Conservation (phyloP, 352 stramenopile genomes). For the Phytophthora pseudosyringae region DNA sequence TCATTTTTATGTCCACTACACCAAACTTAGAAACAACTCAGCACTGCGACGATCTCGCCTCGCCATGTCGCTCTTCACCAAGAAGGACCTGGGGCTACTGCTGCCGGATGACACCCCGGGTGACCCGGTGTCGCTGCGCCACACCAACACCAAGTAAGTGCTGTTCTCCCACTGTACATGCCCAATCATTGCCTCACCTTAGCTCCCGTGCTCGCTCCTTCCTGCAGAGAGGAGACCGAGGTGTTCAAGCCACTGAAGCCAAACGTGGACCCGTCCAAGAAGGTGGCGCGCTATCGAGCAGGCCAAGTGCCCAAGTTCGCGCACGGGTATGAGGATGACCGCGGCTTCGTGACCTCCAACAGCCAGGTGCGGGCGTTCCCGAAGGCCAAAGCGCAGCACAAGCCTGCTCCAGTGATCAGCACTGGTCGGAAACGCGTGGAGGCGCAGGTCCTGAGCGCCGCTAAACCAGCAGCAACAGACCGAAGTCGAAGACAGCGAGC, state of each 20-base stretch:
- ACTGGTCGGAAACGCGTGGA: constrained; percentile 59
- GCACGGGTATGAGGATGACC: constrained; percentile 75
- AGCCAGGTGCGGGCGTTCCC: constrained; percentile 58
- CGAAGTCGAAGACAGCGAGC: constrained; percentile 7
- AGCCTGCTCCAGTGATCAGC: constrained; percentile 24
- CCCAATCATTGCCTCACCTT: not conserved
- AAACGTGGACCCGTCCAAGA: constrained; percentile 81
- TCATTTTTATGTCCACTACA: not conserved
- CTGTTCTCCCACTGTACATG: not conserved
- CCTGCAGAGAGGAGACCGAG: constrained; percentile 67
- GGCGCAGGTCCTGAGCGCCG: constrained; percentile 53
- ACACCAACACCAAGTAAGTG: constrained; percentile 73
- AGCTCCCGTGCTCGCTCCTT: constrained; percentile 1
- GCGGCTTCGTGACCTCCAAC: constrained; percentile 76
- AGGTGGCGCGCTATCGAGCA: constrained; percentile 84
- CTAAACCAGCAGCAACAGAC: constrained; percentile 21
- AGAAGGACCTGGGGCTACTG: constrained; percentile 85
- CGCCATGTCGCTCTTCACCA: constrained; percentile 85
- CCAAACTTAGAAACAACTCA: not conserved
- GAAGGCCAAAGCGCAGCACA: constrained; percentile 32
- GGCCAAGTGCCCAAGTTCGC: constrained; percentile 84
- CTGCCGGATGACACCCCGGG: constrained; percentile 83
- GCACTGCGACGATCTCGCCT: too few relatives aligned
- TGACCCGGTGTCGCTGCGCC: constrained; percentile 79
- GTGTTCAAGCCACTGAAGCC: constrained; percentile 80